Evolutionary conservation across 176 grass and related monocot species (phyloP).

Genomic region (Puccinellia tenuiflora): DNA sequence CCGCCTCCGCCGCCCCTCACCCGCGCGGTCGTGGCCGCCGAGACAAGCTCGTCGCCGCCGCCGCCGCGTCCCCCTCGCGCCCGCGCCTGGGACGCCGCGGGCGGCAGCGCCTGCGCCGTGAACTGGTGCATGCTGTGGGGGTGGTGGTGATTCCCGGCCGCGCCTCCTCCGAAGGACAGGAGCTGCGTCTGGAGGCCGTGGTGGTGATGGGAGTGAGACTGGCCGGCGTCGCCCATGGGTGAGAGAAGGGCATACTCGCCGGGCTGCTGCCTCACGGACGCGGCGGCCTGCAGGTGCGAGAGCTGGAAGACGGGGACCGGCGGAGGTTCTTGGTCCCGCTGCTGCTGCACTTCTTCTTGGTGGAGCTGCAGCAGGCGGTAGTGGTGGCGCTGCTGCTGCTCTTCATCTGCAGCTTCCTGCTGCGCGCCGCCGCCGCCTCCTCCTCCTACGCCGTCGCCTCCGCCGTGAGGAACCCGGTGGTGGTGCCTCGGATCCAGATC

Average conservation of each 20-base stretch:
- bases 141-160: neutral
- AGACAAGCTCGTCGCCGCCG: slow-evolving; percentile 42
- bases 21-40: slow-evolving; percentile 4
- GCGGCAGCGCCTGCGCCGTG: slow-evolving; percentile 14
- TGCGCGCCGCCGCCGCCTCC: neutral
- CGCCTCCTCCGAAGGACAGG: slow-evolving; percentile 34
- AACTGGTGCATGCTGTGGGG: slow-evolving; percentile 53
- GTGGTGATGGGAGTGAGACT: slow-evolving; percentile 46
- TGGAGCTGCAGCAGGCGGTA: slow-evolving; percentile 35
- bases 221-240: slow-evolving; percentile 56
- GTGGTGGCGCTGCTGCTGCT: slow-evolving; percentile 14
- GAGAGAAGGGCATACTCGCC: slow-evolving; percentile 73
- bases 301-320: slow-evolving; percentile 36
- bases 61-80: slow-evolving; percentile 13
- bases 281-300: slow-evolving; percentile 33
- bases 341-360: slow-evolving; percentile 25
- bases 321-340: slow-evolving; percentile 26
- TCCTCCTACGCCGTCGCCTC: slow-evolving; percentile 33
- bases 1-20: slow-evolving; percentile 43
- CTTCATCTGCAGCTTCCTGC: slow-evolving; percentile 27
- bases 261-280: slow-evolving; percentile 47
- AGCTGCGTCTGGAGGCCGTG: slow-evolving; percentile 53
- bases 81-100: slow-evolving; percentile 23
- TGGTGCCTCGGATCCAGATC: slow-evolving; percentile 96
- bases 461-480: slow-evolving; percentile 44